These are phyloP conservation scores for Aurinia saxatilis DNA, from an alignment of 345 rosid genomes.

Conservation along the genomic window DNA sequence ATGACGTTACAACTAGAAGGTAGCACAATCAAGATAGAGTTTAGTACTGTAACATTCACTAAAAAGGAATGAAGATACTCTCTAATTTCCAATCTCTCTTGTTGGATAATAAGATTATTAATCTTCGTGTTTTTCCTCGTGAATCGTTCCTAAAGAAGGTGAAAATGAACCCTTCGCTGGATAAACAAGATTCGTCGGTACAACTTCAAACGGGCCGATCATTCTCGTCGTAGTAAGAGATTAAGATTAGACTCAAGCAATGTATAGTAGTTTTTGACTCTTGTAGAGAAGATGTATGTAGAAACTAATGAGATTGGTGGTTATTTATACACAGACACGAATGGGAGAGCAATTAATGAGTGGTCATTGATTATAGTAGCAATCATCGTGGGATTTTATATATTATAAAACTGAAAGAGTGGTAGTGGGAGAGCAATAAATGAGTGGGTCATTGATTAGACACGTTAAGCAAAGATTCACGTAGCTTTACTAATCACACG, in stretches of 20 bases:
- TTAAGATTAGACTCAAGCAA: background rate
- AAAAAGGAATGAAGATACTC: background rate
- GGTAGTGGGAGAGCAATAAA: too few relatives aligned
- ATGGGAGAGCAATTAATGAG: too few relatives aligned
- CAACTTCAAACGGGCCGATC: slow-evolving; percentile 14
- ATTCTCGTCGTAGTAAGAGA: background rate
- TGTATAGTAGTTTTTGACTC: background rate
- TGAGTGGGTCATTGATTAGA: too few relatives aligned
- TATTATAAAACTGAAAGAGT: too few relatives aligned
- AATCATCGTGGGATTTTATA: too few relatives aligned
- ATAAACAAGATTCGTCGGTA: slow-evolving; percentile 3
- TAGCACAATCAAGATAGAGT: too few relatives aligned
- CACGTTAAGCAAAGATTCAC: too few relatives aligned
- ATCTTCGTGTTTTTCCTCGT: slow-evolving; percentile 5
- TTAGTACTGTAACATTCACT: too few relatives aligned
- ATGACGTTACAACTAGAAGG: too few relatives aligned
- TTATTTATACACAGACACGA: too few relatives aligned
- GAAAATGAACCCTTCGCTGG: slow-evolving; percentile 12
- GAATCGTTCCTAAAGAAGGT: slow-evolving; percentile 9
- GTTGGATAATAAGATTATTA: background rate
- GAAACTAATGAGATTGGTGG: background rate
- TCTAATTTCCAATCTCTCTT: background rate
- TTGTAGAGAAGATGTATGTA: background rate
- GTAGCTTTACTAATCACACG: too few relatives aligned
- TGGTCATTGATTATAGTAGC: too few relatives aligned